Evolutionary conservation across 805 yeast genomes (phyloP).

Genomic region (Saccharomycopsis amapae): DNA sequence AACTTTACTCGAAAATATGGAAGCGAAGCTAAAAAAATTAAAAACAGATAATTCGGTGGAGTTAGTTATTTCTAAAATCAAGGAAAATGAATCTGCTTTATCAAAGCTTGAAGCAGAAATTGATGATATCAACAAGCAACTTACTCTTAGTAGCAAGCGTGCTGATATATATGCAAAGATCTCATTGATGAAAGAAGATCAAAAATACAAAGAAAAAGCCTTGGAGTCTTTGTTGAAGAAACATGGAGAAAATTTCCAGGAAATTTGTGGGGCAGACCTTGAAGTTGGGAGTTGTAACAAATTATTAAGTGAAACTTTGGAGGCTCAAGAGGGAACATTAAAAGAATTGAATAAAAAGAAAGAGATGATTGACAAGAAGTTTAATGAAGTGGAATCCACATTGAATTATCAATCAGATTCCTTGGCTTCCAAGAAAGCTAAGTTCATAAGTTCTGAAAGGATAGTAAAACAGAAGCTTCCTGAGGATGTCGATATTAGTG

Average conservation of each 20-base stretch:
- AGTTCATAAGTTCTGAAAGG: conserved; percentile 19
- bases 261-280: conserved; percentile 20
- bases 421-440: conserved; percentile 15
- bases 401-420: conserved; percentile 18
- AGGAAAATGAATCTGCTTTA: conserved; percentile 33
- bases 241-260: conserved; percentile 25
- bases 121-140: conserved; percentile 46
- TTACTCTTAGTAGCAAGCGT: conserved; percentile 47
- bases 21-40: conserved; percentile 29
- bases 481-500: conserved; percentile 37
- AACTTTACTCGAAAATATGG: conserved; percentile 34
- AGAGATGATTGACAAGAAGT: conserved; percentile 22
- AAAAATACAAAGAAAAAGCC: conserved; percentile 28
- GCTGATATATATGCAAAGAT: conserved; percentile 53
- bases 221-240: conserved; percentile 27
- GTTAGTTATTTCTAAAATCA: conserved; percentile 31
- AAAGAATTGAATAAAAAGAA: conserved; percentile 18
- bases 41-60: conserved; percentile 28
- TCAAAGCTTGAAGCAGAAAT: conserved; percentile 35
- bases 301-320: conserved; percentile 15
- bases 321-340: conserved; percentile 17
- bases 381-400: conserved; percentile 14
- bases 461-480: conserved; percentile 29
- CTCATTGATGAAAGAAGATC: conserved; percentile 37
- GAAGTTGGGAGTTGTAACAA: conserved; percentile 20